Percentiles rank a stretch among this genome's conserved stretches.
These are phyloP conservation scores for Aureobasidium uvarum DNA, from an alignment of 2,329 filamentous ascomycete genomes.

Conservation along the genomic window DNA sequence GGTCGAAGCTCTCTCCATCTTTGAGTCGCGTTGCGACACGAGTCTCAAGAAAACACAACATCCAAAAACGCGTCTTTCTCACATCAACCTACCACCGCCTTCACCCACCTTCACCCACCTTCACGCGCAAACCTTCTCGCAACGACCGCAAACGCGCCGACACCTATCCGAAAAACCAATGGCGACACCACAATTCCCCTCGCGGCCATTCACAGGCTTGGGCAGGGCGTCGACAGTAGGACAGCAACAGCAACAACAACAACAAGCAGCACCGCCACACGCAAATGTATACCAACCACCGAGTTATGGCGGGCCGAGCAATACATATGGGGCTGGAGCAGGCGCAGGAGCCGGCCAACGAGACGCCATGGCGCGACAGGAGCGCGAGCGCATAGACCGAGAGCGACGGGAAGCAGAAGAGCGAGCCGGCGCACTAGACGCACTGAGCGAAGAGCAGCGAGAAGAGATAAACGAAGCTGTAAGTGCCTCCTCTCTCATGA, in stretches of 20 bases:
- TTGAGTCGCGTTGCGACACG: conserved; percentile 15
- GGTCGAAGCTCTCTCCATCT: conserved; percentile 18
- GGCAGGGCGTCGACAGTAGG: conserved; percentile 35
- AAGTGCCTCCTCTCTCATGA: conserved; percentile 39
- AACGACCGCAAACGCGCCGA: neutral
- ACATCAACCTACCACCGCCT: neutral
- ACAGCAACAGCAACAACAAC: conserved; percentile 30
- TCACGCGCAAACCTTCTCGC: neutral
- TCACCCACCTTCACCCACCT: too few relatives aligned
- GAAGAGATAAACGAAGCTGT: conserved; percentile 91
- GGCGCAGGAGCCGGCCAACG: conserved; percentile 41
- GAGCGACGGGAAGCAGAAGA: conserved; percentile 45
- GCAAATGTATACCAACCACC: conserved; percentile 35
- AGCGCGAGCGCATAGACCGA: conserved; percentile 45
- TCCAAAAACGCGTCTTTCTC: neutral
- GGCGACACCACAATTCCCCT: conserved; percentile 56
- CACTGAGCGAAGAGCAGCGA: conserved; percentile 63
- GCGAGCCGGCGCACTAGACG: conserved; percentile 48
- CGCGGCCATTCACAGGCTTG: conserved; percentile 55
- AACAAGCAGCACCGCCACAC: neutral
- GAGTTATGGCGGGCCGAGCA: conserved; percentile 33
- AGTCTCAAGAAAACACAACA: conserved; percentile 9
- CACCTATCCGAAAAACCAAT: conserved; percentile 36
- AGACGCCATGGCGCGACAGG: conserved; percentile 45
- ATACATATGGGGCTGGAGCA: conserved; percentile 37